Conservation (phyloP, 371 early-diverging fungal species). For the Mortierella sp. region DNA sequence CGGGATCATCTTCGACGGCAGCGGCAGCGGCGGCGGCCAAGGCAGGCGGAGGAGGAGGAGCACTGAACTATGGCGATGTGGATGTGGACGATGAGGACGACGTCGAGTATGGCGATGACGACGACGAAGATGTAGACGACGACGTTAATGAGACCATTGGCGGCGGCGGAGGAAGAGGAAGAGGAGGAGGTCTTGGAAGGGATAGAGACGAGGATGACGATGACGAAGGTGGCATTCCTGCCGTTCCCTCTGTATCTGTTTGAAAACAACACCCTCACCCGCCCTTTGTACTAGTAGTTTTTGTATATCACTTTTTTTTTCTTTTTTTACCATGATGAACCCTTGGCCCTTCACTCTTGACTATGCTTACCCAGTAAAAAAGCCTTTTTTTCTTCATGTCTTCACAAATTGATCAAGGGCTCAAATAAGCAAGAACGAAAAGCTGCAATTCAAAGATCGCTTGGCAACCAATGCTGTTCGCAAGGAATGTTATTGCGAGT, state of each 20-base stretch:
- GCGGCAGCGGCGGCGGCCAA: not conserved
- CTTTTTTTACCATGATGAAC: not conserved
- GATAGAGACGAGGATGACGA: conserved; percentile 46
- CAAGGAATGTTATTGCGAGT: not conserved
- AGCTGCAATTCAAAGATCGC: no score
- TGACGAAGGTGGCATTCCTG: conserved; percentile 47
- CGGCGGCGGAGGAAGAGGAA: no score
- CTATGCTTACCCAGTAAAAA: not conserved
- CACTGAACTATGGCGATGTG: conserved; percentile 45
- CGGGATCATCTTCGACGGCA: not conserved
- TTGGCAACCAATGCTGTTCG: no score
- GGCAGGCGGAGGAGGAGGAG: not conserved
- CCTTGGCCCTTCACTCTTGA: not conserved
- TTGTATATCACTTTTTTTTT: conserved; percentile 11
- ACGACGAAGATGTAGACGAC: conserved; percentile 52
- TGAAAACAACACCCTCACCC: not conserved
- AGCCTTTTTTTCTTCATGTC: not conserved
- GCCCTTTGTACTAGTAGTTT: not conserved
- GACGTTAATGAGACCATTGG: not conserved
- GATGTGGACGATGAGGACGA: conserved; percentile 58
- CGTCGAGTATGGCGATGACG: conserved; percentile 56
- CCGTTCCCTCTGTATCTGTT: conserved; percentile 53
- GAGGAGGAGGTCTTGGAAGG: conserved; percentile 1
- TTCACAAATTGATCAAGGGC: no score
- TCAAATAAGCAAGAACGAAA: no score